phyloP scores from a whole-genome alignment of 768 basidiomycete species.

The Phanerochaete sordida region DNA sequence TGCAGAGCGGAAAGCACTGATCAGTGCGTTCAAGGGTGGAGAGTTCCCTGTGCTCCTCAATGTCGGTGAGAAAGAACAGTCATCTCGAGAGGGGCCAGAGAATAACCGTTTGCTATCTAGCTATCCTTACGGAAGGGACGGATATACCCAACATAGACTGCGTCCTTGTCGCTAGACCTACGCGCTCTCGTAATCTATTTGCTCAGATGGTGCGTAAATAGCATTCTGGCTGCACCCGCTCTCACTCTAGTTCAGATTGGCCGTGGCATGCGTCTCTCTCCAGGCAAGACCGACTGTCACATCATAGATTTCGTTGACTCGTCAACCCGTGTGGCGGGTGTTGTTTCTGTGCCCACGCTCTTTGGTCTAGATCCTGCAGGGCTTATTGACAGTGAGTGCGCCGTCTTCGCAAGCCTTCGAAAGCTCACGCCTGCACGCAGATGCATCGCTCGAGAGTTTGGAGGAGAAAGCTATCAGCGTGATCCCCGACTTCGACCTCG shows the following conservation, averaged over 20 bases:
- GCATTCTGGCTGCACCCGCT: not conserved
- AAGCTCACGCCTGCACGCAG: slow-evolving; percentile 3
- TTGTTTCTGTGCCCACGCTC: slow-evolving; percentile 77
- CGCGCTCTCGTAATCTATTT: slow-evolving; percentile 83
- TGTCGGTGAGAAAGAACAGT: slow-evolving; percentile 52
- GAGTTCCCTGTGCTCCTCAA: slow-evolving; percentile 86
- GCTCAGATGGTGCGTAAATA: slow-evolving; percentile 76
- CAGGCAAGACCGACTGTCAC: slow-evolving; percentile 74
- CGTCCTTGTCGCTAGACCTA: slow-evolving; percentile 83
- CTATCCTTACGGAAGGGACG: slow-evolving; percentile 89
- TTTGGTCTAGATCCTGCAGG: slow-evolving; percentile 80
- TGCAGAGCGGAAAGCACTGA: slow-evolving; percentile 56
- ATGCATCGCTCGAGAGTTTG: slow-evolving; percentile 39
- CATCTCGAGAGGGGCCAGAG: not conserved
- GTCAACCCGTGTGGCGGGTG: slow-evolving; percentile 58
- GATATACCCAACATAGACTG: slow-evolving; percentile 97
- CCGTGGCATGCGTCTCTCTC: slow-evolving; percentile 85
- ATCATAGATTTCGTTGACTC: slow-evolving; percentile 93
- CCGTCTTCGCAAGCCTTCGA: not conserved
- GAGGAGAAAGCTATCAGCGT: slow-evolving; percentile 33
- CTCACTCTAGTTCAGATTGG: slow-evolving; percentile 63
- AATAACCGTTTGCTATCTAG: slow-evolving; percentile 29
- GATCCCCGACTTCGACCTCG: not conserved
- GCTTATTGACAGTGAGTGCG: slow-evolving; percentile 54
- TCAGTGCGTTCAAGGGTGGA: slow-evolving; percentile 66